Evolutionary conservation across 192 early-diverging fungal species (phyloP).

Genomic region (Linnemannia zychae): DNA sequence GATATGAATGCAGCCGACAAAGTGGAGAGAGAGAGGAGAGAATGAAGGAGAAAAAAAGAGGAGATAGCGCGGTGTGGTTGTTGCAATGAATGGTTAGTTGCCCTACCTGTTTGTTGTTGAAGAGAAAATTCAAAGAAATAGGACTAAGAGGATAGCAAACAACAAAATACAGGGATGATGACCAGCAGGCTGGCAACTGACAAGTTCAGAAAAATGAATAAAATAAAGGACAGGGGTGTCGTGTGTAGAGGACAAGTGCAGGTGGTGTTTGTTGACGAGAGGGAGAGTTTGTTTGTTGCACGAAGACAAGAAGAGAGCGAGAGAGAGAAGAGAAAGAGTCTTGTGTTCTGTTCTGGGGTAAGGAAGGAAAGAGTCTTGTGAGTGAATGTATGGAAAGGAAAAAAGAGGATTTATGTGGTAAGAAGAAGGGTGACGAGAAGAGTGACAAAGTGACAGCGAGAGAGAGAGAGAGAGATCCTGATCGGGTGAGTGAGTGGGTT

Average conservation of each 20-base stretch:
- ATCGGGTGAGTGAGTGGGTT: no score
- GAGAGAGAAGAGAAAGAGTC: neutral
- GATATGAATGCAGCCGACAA: no score
- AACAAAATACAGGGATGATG: neutral
- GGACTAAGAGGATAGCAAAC: neutral
- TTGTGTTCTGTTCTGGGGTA: neutral
- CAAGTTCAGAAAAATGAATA: neutral
- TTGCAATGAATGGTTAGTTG: no score
- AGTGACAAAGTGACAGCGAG: neutral
- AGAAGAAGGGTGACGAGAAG: neutral
- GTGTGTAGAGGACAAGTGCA: constrained; percentile 4
- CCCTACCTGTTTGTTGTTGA: no score
- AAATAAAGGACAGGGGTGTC: neutral
- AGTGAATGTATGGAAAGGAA: neutral
- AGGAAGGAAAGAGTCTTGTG: no score
- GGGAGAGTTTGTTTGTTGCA: neutral
- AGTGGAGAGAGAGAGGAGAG: no score
- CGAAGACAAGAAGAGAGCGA: no score
- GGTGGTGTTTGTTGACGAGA: neutral
- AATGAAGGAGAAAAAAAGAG: no score
- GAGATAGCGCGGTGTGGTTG: no score
- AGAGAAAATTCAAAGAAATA: neutral
- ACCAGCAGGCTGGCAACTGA: neutral
- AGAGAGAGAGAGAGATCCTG: neutral
- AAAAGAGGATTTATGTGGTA: neutral